Evolutionary conservation across 2,329 filamentous ascomycete species (phyloP).

Genomic region (Sarocladium oryzae): DNA sequence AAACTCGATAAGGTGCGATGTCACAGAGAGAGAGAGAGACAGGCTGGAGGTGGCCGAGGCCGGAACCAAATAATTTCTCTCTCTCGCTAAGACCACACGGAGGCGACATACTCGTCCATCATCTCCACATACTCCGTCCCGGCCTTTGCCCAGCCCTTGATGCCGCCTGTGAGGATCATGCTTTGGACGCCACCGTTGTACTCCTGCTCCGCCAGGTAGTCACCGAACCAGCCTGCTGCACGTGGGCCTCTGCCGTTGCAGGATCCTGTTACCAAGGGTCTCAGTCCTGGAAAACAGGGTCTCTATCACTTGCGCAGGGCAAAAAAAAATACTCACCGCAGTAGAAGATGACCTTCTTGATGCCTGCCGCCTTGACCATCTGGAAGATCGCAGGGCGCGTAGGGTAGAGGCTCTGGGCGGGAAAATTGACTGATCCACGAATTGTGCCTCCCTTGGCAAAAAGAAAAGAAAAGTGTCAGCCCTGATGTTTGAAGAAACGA

Average conservation of each 20-base stretch:
- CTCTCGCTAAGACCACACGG: conserved; percentile 21
- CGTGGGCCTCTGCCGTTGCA: conserved; percentile 47
- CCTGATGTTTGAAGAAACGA: background rate
- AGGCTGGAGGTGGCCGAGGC: too few relatives aligned
- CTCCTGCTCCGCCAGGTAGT: conserved; percentile 37
- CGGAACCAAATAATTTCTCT: background rate
- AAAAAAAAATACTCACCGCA: conserved; percentile 31
- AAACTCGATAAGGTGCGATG: background rate
- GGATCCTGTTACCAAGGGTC: conserved; percentile 37
- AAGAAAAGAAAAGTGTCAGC: too few relatives aligned
- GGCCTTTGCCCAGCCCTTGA: conserved; percentile 46
- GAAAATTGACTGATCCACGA: conserved; percentile 44
- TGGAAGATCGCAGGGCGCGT: conserved; percentile 35
- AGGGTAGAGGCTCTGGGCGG: conserved; percentile 38
- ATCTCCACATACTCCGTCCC: conserved; percentile 38
- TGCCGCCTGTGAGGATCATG: conserved; percentile 42
- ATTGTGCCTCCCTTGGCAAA: conserved; percentile 47
- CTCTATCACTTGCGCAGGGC: background rate
- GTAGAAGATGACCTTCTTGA: conserved; percentile 38
- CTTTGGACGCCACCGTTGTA: conserved; percentile 40
- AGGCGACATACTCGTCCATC: conserved; percentile 41
- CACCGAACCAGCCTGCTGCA: conserved; percentile 49
- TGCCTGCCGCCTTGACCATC: conserved; percentile 33
- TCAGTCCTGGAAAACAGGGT: background rate
- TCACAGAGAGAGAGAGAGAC: too few relatives aligned